Conservation (phyloP, 2,329 filamentous ascomycete genomes). For the Pestalotiopsis sp. region DNA sequence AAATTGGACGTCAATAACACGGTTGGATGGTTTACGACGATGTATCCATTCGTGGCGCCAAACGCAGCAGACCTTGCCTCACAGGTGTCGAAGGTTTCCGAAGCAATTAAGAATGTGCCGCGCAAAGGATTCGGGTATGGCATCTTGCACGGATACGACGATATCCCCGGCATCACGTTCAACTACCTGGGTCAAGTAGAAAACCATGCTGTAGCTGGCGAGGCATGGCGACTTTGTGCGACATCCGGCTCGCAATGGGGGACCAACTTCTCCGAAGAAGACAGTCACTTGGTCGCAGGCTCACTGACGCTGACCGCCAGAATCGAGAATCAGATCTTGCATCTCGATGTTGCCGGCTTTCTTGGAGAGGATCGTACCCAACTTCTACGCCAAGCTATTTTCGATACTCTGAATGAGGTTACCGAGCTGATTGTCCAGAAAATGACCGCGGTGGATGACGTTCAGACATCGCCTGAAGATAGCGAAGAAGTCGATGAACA, state of each 20-base stretch:
- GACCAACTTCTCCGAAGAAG: background rate
- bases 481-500: background rate
- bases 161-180: background rate
- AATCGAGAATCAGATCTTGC: background rate
- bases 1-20: background rate
- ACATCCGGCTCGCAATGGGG: background rate
- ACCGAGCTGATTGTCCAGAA: background rate
- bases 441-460: background rate
- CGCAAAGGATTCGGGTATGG: background rate
- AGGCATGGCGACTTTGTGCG: background rate
- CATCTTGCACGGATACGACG: background rate
- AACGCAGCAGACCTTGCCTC: background rate
- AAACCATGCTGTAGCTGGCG: background rate
- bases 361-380: background rate
- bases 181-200: background rate
- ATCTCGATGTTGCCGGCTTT: background rate
- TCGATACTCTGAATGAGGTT: background rate
- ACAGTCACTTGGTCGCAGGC: background rate
- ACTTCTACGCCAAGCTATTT: background rate
- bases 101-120: background rate
- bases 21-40: conserved; percentile 2
- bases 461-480: background rate
- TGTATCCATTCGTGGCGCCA: background rate
- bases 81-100: background rate
- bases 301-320: background rate